Evolutionary conservation across 192 early-diverging fungal genomes (phyloP).

Genomic region (Mortierella antarctica): DNA sequence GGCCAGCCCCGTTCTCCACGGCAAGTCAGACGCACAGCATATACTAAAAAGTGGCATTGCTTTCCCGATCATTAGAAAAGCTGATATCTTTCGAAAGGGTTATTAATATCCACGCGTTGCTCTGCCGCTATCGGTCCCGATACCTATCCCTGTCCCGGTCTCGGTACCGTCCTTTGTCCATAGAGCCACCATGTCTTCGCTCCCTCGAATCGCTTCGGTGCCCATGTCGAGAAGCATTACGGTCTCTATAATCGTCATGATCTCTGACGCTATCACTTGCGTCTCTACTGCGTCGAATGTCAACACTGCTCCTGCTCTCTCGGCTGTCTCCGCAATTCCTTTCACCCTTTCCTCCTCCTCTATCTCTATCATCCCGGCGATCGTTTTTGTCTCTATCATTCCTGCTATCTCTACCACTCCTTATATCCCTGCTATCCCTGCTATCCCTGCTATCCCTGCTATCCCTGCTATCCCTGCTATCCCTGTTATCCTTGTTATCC

Average conservation of each 20-base stretch:
- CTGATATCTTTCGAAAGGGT: too few species aligned
- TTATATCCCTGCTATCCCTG: constrained; percentile 19
- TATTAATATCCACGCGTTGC: background rate
- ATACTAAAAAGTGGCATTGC: too few species aligned
- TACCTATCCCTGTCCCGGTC: constrained; percentile 14
- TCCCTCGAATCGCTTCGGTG: background rate
- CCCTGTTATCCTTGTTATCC: constrained; percentile 11
- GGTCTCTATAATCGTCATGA: constrained; percentile 11
- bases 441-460: background rate
- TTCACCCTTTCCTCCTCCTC: background rate
- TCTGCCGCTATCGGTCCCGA: constrained; percentile 4
- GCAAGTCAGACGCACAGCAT: too few species aligned
- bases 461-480: background rate
- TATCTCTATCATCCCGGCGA: constrained; percentile 3
- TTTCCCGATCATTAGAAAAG: too few species aligned
- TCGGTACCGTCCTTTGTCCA: background rate
- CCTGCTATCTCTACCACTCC: constrained; percentile 6
- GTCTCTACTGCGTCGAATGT: background rate
- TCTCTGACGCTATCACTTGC: constrained; percentile 3
- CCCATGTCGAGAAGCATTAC: background rate
- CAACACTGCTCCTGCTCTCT: background rate
- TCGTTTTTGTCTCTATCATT: background rate
- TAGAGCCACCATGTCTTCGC: constrained; percentile 1
- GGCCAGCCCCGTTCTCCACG: too few species aligned
- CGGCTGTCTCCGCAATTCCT: constrained; percentile 12